Conservation (phyloP, 441 rosid genomes). For the Euphorbia celastroides region DNA sequence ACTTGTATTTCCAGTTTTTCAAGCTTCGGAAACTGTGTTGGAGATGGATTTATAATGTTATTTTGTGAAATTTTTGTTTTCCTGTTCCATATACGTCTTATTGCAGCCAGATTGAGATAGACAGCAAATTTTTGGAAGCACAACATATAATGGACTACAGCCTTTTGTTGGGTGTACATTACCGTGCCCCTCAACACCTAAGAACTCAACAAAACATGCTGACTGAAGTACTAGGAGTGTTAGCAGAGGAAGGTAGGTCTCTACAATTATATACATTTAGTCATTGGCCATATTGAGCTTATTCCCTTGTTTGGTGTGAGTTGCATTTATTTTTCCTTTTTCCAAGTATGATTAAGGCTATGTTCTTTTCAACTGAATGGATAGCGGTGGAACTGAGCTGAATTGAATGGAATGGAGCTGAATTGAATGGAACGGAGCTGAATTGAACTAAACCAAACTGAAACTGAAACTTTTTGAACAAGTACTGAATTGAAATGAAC, state of each 20-base stretch:
- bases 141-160: conserved; percentile 97
- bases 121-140: conserved; percentile 78
- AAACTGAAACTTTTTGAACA: no score
- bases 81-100: conserved; percentile 5
- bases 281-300: background rate
- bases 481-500: no score
- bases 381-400: no score
- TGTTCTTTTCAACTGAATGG: no score
- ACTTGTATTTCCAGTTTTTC: conserved; percentile 9
- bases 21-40: background rate
- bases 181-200: conserved; percentile 93
- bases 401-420: no score
- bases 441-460: no score
- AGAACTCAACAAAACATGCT: conserved; percentile 40
- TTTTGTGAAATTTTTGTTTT: conserved; percentile 1
- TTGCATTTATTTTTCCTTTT: background rate
- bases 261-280: conserved; percentile 4
- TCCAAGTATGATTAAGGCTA: background rate
- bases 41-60: background rate
- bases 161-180: conserved; percentile 96
- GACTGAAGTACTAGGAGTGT: conserved; percentile 70
- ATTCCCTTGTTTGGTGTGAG: background rate
- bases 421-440: no score
- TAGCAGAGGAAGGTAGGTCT: conserved; percentile 78
- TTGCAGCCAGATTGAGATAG: conserved; percentile 83